Conservation (phyloP, 768 basidiomycete genomes). For the Lyophyllum shimeji region DNA sequence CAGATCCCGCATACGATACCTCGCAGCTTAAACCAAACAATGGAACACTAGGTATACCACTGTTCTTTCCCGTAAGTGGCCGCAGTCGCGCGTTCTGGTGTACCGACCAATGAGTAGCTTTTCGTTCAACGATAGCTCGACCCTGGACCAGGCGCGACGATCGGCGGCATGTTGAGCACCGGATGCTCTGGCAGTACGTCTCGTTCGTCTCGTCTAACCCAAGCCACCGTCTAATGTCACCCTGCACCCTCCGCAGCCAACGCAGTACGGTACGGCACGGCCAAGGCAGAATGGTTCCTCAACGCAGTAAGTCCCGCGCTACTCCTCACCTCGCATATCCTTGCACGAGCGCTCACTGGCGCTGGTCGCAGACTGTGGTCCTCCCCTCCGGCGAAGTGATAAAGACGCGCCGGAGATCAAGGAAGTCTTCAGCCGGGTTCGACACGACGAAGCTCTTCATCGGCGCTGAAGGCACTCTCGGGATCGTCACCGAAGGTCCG, state of each 20-base stretch:
- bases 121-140: constrained; percentile 69
- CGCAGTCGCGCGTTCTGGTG: too few relatives aligned
- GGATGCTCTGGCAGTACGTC: constrained; percentile 79
- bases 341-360: too few relatives aligned
- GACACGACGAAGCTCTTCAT: constrained; percentile 86
- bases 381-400: constrained; percentile 88
- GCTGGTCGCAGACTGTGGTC: constrained; percentile 68
- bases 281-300: constrained; percentile 88
- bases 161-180: constrained; percentile 86
- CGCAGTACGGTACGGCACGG: constrained; percentile 85
- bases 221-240: background rate
- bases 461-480: constrained; percentile 78
- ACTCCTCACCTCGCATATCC: too few relatives aligned
- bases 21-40: too few relatives aligned
- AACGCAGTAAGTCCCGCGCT: constrained; percentile 66
- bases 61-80: constrained; percentile 74
- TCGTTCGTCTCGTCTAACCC: too few relatives aligned
- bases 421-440: constrained; percentile 88
- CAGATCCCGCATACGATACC: too few relatives aligned
- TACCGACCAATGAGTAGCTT: too few relatives aligned
- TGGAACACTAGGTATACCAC: constrained; percentile 69
- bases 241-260: constrained; percentile 45
- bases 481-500: constrained; percentile 84
- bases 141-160: constrained; percentile 76
- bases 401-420: constrained; percentile 75